phyloP scores from a whole-genome alignment of 148 eudicot genomes.

The Silene conica region DNA sequence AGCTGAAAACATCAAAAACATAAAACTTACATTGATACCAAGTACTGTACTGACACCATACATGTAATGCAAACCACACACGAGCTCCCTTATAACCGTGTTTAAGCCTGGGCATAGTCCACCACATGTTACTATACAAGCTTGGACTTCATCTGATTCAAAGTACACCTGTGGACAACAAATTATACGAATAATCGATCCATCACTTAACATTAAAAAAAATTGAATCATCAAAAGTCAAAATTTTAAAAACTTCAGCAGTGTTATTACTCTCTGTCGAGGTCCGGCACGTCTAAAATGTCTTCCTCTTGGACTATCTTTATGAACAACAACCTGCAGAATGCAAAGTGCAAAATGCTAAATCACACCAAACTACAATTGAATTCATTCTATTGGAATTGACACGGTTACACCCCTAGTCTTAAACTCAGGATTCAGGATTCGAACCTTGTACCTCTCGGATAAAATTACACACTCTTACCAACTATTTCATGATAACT shows the following conservation, averaged over 20 bases:
- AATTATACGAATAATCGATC: background rate
- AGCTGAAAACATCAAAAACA: background rate
- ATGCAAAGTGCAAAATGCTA: background rate
- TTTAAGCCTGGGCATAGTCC: constrained; percentile 55
- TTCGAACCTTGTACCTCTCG: no score
- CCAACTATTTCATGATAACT: no score
- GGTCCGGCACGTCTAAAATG: constrained; percentile 94
- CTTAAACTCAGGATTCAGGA: no score
- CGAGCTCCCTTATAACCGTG: constrained; percentile 50
- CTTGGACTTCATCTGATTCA: constrained; percentile 45
- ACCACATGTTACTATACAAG: constrained; percentile 56
- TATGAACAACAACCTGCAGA: constrained; percentile 67
- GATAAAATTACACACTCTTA: no score
- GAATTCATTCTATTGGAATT: background rate
- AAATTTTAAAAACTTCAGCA: background rate
- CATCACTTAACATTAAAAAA: background rate
- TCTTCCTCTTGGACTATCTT: constrained; percentile 66
- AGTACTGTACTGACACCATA: constrained; percentile 43
- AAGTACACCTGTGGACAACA: constrained; percentile 38
- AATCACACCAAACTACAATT: background rate
- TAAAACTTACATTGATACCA: constrained; percentile 47
- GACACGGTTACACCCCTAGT: no score
- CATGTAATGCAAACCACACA: constrained; percentile 49
- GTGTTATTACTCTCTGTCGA: constrained; percentile 54
- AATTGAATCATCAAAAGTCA: background rate